Percentiles rank a stretch among this genome's conserved stretches.
Evolutionary conservation across 129 eudicot genomes (phyloP).

Genomic region (Glebionis coronaria): DNA sequence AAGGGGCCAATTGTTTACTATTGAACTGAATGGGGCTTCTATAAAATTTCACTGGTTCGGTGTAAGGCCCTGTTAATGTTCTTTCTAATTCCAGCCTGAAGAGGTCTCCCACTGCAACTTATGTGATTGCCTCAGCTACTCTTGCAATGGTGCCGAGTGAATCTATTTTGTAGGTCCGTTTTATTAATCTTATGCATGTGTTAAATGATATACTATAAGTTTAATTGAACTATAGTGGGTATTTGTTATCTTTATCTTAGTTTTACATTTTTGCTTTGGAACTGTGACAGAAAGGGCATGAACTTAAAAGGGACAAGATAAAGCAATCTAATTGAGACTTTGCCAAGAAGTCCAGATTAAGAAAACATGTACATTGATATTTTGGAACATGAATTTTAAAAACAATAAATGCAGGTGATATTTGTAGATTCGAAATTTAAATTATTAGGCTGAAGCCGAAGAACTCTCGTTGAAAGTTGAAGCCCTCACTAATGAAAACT

Average conservation of each 20-base stretch:
- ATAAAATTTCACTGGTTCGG: conserved; percentile 39
- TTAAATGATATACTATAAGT: neutral
- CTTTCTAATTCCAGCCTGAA: conserved; percentile 44
- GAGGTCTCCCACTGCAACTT: conserved; percentile 42
- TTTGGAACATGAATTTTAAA: neutral
- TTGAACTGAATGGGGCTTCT: conserved; percentile 41
- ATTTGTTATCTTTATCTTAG: conserved; percentile 12
- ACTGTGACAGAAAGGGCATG: conserved; percentile 62
- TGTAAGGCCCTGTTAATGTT: conserved; percentile 22
- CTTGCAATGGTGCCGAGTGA: conserved; percentile 46
- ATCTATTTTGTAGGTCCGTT: conserved; percentile 55
- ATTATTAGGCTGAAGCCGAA: conserved; percentile 80
- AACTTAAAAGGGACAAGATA: conserved; percentile 82
- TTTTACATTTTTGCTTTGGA: neutral
- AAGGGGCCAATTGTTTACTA: conserved; percentile 25
- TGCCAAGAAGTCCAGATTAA: conserved; percentile 88
- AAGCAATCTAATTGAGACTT: conserved; percentile 95
- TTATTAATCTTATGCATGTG: neutral
- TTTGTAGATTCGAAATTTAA: neutral
- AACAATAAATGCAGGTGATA: too few relatives aligned
- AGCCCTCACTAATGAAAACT: conserved; percentile 60
- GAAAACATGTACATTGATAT: conserved; percentile 64
- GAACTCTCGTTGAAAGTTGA: conserved; percentile 76
- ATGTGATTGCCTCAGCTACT: conserved; percentile 34
- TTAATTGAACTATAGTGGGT: conserved; percentile 1